These are phyloP conservation scores for Arthromyces matolae DNA, from an alignment of 768 basidiomycete genomes.

Conservation along the genomic window DNA sequence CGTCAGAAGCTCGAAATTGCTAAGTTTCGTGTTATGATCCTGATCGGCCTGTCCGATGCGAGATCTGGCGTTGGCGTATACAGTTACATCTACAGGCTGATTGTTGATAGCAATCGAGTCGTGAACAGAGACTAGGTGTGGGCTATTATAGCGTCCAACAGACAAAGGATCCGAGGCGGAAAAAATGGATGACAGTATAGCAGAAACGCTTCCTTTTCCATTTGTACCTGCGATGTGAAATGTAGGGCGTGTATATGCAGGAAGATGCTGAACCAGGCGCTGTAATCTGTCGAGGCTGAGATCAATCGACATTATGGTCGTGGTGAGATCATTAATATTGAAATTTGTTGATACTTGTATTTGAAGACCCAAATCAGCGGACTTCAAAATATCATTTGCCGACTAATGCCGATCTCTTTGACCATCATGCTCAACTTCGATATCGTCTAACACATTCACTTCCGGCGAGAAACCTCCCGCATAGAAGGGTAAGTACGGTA, in stretches of 20 bases:
- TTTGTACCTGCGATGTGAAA: slow-evolving; percentile 94
- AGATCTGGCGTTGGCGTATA: slow-evolving; percentile 45
- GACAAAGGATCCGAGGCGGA: slow-evolving; percentile 48
- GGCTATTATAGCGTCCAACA: slow-evolving; percentile 87
- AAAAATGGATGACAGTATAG: slow-evolving; percentile 76
- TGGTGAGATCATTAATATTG: background rate
- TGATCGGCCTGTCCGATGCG: slow-evolving; percentile 48
- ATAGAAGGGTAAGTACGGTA: no score
- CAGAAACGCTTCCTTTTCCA: slow-evolving; percentile 93
- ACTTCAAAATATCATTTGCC: no score
- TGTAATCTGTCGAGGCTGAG: slow-evolving; percentile 60
- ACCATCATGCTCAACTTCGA: no score
- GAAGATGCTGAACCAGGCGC: slow-evolving; percentile 50
- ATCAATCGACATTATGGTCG: slow-evolving; percentile 55
- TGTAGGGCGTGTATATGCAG: slow-evolving; percentile 70
- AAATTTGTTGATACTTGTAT: no score
- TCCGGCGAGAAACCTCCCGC: no score
- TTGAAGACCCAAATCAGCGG: no score
- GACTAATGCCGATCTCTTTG: background rate
- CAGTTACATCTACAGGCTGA: slow-evolving; percentile 40
- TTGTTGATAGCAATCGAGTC: slow-evolving; percentile 77
- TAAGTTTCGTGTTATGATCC: slow-evolving; percentile 45
- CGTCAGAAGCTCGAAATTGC: slow-evolving; percentile 82
- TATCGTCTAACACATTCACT: no score
- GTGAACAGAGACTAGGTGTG: slow-evolving; percentile 75